Evolutionary conservation across 495 filamentous ascomycete genomes (phyloP).

Genomic region (Tuber magnatum): DNA sequence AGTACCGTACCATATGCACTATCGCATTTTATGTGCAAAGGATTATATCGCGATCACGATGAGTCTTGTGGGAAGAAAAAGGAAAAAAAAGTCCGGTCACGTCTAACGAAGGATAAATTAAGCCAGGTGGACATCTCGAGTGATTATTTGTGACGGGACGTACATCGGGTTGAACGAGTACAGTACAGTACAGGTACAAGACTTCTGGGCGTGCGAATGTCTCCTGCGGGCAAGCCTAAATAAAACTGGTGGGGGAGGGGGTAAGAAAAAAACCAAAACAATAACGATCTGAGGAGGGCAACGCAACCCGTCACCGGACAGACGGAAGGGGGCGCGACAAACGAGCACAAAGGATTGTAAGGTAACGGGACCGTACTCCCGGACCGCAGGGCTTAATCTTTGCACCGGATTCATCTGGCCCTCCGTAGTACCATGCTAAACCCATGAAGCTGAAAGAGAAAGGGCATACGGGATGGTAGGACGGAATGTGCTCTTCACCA

Average conservation of each 20-base stretch:
- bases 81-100: background rate
- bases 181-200: too few species aligned
- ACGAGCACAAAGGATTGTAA: background rate
- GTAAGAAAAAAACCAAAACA: background rate
- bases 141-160: background rate
- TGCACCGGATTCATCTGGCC: background rate
- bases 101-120: background rate
- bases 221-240: background rate
- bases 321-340: background rate
- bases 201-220: background rate
- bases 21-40: background rate
- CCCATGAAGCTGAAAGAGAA: background rate
- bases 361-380: too few species aligned
- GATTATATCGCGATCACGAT: background rate
- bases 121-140: background rate
- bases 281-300: background rate
- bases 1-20: background rate
- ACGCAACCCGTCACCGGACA: background rate
- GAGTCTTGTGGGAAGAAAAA: background rate
- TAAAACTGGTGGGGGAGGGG: background rate
- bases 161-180: too few species aligned
- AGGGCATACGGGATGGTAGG: background rate
- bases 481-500: background rate
- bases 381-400: background rate
- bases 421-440: background rate